phyloP scores from a whole-genome alignment of 2,329 filamentous ascomycete genomes.

The Aspergillus latus region DNA sequence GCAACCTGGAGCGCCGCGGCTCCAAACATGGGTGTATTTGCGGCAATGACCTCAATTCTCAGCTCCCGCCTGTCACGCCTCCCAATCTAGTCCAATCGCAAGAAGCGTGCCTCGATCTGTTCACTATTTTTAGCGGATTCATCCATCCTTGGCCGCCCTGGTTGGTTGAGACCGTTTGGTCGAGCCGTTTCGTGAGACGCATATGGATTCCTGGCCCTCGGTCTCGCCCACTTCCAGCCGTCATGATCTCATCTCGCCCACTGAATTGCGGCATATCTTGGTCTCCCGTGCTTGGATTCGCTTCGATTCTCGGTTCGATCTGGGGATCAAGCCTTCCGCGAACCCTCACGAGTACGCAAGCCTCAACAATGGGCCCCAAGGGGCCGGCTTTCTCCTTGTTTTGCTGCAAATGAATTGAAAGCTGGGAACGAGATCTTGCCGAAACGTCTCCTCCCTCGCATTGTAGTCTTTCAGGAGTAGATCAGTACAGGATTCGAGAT shows the following conservation, averaged over 20 bases:
- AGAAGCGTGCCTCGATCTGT: neutral
- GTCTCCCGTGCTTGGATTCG: slow-evolving; percentile 8
- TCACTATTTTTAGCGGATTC: slow-evolving; percentile 7
- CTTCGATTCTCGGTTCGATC: slow-evolving; percentile 13
- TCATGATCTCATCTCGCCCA: slow-evolving; percentile 3
- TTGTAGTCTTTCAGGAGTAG: no score
- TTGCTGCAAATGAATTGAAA: neutral
- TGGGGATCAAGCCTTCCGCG: neutral
- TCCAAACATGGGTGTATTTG: slow-evolving; percentile 16
- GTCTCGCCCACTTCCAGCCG: slow-evolving; percentile 3
- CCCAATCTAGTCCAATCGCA: neutral
- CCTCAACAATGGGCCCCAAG: neutral
- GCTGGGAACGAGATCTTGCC: neutral
- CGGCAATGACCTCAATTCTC: slow-evolving; percentile 8
- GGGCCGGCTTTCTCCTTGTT: neutral
- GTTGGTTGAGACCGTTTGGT: neutral
- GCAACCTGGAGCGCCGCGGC: slow-evolving; percentile 39
- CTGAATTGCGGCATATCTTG: slow-evolving; percentile 6
- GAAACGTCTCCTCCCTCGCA: neutral
- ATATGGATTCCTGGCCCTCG: neutral
- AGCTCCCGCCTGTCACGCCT: slow-evolving; percentile 4
- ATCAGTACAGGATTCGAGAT: no score
- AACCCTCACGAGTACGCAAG: neutral
- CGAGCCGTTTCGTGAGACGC: slow-evolving; percentile 1
- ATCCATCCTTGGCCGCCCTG: neutral